Conservation (phyloP, 179 eudicot species). For the Gypsophila paniculata region DNA sequence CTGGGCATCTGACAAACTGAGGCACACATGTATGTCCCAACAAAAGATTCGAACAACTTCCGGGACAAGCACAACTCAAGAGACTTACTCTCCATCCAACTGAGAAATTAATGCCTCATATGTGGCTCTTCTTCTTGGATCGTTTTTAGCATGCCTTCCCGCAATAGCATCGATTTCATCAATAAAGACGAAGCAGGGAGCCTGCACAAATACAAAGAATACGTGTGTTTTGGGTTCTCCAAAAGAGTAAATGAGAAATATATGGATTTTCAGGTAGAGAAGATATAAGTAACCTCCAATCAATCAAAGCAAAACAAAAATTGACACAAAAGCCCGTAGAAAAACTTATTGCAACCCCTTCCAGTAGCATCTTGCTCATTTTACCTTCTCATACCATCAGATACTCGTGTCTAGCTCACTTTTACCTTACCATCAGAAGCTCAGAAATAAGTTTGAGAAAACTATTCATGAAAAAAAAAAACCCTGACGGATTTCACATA, state of each 20-base stretch:
- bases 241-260: not conserved
- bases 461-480: not conserved
- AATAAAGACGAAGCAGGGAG: slow-evolving; percentile 83
- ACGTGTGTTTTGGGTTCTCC: not conserved
- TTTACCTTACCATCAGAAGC: too few relatives aligned
- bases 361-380: not conserved
- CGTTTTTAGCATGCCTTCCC: slow-evolving; percentile 80
- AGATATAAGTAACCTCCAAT: not conserved
- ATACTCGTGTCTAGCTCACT: too few relatives aligned
- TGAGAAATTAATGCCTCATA: slow-evolving; percentile 79
- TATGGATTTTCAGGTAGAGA: not conserved
- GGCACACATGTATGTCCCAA: not conserved
- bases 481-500: not conserved
- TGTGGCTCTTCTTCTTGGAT: slow-evolving; percentile 80
- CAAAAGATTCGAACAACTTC: not conserved
- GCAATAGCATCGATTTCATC: slow-evolving; percentile 97
- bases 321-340: not conserved
- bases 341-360: slow-evolving; percentile 13
- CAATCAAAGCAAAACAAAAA: not conserved
- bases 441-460: not conserved
- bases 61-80: slow-evolving; percentile 5
- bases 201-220: slow-evolving; percentile 39
- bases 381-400: too few relatives aligned
- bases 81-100: slow-evolving; percentile 88
- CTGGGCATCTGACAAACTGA: not conserved